A percentile compares a stretch with the other conserved stretches of the same genome.
Evolutionary conservation across 148 eudicot species (phyloP).

Genomic region (Simmondsia chinensis): DNA sequence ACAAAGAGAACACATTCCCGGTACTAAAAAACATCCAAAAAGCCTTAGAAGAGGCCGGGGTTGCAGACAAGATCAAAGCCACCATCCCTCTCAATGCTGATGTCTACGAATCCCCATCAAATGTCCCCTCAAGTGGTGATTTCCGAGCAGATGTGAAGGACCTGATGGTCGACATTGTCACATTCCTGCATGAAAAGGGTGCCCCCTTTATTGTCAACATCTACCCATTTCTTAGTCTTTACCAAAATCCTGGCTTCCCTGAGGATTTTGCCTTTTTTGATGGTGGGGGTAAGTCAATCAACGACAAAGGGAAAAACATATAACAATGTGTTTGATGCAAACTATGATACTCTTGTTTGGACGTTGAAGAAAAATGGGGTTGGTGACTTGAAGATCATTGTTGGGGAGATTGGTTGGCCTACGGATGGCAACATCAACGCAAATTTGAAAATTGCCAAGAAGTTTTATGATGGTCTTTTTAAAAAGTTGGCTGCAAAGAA

Average conservation of each 20-base stretch:
- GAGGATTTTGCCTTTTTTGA: slow-evolving; percentile 44
- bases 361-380: slow-evolving; percentile 38
- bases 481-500: slow-evolving; percentile 27
- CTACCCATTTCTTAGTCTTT: slow-evolving; percentile 48
- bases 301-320: slow-evolving; percentile 29
- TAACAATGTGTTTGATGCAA: slow-evolving; percentile 43
- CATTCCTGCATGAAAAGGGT: slow-evolving; percentile 20
- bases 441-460: slow-evolving; percentile 17
- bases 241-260: slow-evolving; percentile 30
- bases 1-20: slow-evolving; percentile 34
- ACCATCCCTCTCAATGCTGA: slow-evolving; percentile 81
- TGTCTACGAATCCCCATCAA: slow-evolving; percentile 47
- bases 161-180: slow-evolving; percentile 43
- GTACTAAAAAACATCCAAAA: slow-evolving; percentile 66
- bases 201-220: slow-evolving; percentile 44
- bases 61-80: slow-evolving; percentile 42
- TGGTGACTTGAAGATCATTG: slow-evolving; percentile 29
- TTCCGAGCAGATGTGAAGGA: slow-evolving; percentile 46
- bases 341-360: slow-evolving; percentile 40
- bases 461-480: slow-evolving; percentile 38
- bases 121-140: slow-evolving; percentile 51
- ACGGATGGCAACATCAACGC: slow-evolving; percentile 40
- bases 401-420: slow-evolving; percentile 72
- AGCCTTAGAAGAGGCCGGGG: slow-evolving; percentile 58
- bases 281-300: slow-evolving; percentile 20